Evolutionary conservation across 2,329 filamentous ascomycete genomes (phyloP), one percentile per base, ranked within the genome.

Genomic region (Colletotrichum spaethianum): DNA sequence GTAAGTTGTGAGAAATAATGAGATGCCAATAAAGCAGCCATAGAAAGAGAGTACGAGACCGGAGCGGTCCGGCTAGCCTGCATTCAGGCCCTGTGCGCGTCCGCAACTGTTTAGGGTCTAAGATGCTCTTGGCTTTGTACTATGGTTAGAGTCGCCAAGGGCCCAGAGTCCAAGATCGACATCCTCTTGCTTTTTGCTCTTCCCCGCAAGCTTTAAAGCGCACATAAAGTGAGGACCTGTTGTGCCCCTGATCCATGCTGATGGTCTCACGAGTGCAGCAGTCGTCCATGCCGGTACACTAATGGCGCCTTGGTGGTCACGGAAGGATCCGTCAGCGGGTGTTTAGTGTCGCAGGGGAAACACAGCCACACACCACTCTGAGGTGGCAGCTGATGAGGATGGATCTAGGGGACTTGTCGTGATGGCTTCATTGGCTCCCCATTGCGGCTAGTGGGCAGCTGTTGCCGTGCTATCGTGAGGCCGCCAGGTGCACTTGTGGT

Each of bases 211-310:
- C 4, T n/a, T 33, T 38, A 4, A 11, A 28, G 18, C 9, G 6
- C 36, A 26, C 6, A 36, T 31, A 42, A 38, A n/a, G 4, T 7
- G 36, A 38, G 16, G 3, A 23, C 1, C 4, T 20, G 23, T 38
- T 31, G 60, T 4, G 14, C 16, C 16, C 33, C 33, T 52, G 46
- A 28, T 52, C 8, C 23, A n/a, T 40, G 46, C 23, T 23, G n/a
- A 11, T 42, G 33, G 48, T 67, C 50, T 68, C 56, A 68, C n/a
- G 28, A 62, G 42, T 23, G 38, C 44, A 38, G 53, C 18, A 46
- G 44, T 23, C 14, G 14, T 28, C 46, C 40, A 12, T 14, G n/a
- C n/a, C n/a, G n/a, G n/a, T n/a, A n/a, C 23, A 40, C 12, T 36
- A 23, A 48, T 28, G 14, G 14, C 18, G 36, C 3, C 6, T 4